Base-by-base conservation (phyloP, 768 basidiomycete genomes). In the Porpolomopsis calyptriformis region DNA sequence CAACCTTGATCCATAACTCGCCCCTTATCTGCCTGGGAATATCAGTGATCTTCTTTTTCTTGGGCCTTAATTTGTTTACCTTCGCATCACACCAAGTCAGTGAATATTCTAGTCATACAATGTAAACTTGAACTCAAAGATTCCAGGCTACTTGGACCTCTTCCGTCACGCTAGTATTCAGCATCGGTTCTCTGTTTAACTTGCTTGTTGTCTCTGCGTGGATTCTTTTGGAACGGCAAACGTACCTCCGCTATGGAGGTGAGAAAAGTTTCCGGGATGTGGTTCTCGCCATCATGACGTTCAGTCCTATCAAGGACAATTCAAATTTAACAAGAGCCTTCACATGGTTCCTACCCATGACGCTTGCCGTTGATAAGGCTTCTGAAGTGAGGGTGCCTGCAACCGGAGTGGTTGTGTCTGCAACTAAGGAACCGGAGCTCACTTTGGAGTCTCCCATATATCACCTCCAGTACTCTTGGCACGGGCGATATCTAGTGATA, bases 1-100 rank as follows among this genome's bases (percentile, higher is more conserved):
- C 84, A 46, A 87, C 88, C 53, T 89, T 84, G 85, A 88, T 88
- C 65, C 88, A 87, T 58, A 70, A 85, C 27, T 85, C 84, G 4
- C 85, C 85, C 11, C 69, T 89, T 26, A 82, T 87, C 50, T 86
- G 88, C 65, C 75, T 88, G 38, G 85, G 88, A 49, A 70, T 88
- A 59, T 85, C 86, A 44, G 85, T 88, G 37, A 82, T 83, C 33
- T 83, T 81, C 61, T 89, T 89, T 62, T 87, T 82, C 1, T 71
- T 83, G 34, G 85, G 85, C 11, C 70, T 88, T 14, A 79, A 82
- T 55, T 74, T 81, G 36, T 88, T 88, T 56, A 72, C 83, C 11
- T 88, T 86, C 57, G 77, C 85, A 2, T 84, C 85, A 14, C 52
- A 62, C 6, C 82, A 85, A 70, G 83, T 80, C 27, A 19, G 43